Conservation (phyloP, 768 basidiomycete genomes). For the Boletellus emodensis region DNA sequence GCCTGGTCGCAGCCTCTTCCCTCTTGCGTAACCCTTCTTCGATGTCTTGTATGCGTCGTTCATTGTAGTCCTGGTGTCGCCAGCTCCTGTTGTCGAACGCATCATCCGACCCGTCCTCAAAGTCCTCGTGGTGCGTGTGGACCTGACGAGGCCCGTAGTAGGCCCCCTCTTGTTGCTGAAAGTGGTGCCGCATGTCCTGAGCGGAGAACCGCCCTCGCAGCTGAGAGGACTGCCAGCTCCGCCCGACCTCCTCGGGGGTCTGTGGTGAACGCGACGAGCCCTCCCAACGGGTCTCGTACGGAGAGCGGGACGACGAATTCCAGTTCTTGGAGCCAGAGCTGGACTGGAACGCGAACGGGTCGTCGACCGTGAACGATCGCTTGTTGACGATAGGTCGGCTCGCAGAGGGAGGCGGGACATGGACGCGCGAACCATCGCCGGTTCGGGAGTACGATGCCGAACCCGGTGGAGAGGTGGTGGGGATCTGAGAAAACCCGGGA, state of each 20-base stretch:
- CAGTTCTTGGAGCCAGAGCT: conserved; percentile 22
- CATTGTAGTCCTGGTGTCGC: conserved; percentile 30
- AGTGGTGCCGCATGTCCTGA: conserved; percentile 28
- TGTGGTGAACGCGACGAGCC: conserved; percentile 28
- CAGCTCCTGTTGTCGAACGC: conserved; percentile 30
- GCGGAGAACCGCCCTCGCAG: conserved; percentile 26
- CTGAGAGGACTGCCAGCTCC: conserved; percentile 30
- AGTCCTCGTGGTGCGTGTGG: conserved; percentile 27
- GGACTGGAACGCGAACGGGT: conserved; percentile 18
- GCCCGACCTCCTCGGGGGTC: conserved; percentile 25
- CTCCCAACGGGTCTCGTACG: conserved; percentile 29
- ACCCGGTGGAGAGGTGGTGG: conserved; percentile 15
- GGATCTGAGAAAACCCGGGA: conserved; percentile 4
- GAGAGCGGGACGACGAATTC: conserved; percentile 20
- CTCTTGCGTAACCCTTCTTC: conserved; percentile 29
- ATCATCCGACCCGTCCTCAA: conserved; percentile 29
- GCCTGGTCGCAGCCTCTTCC: conserved; percentile 32
- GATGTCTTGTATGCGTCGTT: conserved; percentile 30
- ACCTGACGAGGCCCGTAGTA: conserved; percentile 17
- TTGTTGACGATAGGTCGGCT: conserved; percentile 31
- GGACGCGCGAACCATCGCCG: conserved; percentile 12
- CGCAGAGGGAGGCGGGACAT: conserved; percentile 26
- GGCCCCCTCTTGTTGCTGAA: conserved; percentile 18
- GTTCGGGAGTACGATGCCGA: conserved; percentile 14
- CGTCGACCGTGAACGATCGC: conserved; percentile 26